Evolutionary conservation across 306 rosid genomes (phyloP).

Genomic region (Citrullus mucosospermus): DNA sequence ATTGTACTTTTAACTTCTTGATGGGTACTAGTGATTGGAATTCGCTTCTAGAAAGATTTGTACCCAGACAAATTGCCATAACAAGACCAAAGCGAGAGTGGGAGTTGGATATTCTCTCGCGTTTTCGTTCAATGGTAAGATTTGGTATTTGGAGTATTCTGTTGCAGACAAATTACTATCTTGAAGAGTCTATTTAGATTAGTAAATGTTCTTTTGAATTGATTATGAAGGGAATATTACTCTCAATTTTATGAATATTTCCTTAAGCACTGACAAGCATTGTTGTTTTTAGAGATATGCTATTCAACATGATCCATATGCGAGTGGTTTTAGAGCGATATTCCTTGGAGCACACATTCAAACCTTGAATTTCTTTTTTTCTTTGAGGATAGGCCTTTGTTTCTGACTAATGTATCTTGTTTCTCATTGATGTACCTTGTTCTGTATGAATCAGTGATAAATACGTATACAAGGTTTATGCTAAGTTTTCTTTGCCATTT

Average conservation of each 20-base stretch:
- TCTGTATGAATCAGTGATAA: background rate
- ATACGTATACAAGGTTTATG: background rate
- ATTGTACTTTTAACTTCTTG: background rate
- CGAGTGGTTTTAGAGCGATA: background rate
- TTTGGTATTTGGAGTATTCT: background rate
- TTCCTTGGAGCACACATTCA: background rate
- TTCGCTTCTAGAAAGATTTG: constrained; percentile 68
- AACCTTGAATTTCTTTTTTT: background rate
- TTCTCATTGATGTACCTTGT: background rate
- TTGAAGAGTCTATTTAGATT: background rate
- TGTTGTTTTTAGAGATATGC: background rate
- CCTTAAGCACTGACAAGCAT: background rate
- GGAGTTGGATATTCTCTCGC: constrained; percentile 88
- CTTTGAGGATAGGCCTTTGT: background rate
- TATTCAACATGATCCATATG: background rate
- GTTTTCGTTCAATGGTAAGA: constrained; percentile 69
- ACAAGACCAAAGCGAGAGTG: constrained; percentile 81
- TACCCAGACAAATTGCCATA: constrained; percentile 87
- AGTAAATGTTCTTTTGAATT: background rate
- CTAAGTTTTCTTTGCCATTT: background rate
- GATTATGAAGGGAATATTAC: background rate
- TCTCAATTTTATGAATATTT: background rate
- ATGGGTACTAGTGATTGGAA: constrained; percentile 65
- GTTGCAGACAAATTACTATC: background rate
- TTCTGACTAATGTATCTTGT: background rate